Evolutionary conservation across 2,329 filamentous ascomycete species (phyloP).

Genomic region (Orbilia brochopaga): DNA sequence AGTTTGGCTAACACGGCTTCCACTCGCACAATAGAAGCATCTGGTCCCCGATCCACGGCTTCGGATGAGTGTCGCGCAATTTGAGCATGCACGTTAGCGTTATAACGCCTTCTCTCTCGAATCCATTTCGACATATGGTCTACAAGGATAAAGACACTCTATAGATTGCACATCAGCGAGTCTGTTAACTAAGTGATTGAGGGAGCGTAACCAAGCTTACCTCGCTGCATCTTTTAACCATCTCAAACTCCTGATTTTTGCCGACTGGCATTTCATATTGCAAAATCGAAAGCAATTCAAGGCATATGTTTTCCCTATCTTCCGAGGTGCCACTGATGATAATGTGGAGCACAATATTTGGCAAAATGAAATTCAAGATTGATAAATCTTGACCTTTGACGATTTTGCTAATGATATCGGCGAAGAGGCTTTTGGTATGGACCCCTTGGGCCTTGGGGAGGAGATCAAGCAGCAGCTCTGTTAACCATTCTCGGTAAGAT

Average conservation of each 20-base stretch:
- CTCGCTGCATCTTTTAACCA: slow-evolving; percentile 84
- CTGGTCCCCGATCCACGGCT: slow-evolving; percentile 9
- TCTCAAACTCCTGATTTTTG: slow-evolving; percentile 70
- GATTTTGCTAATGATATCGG: slow-evolving; percentile 75
- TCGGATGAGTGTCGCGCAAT: slow-evolving; percentile 46
- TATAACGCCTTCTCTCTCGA: slow-evolving; percentile 70
- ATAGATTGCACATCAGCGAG: neutral
- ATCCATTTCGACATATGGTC: slow-evolving; percentile 93
- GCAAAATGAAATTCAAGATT: slow-evolving; percentile 85
- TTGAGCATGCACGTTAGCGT: slow-evolving; percentile 57
- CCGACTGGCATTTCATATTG: slow-evolving; percentile 65
- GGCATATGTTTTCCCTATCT: slow-evolving; percentile 70
- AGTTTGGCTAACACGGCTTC: slow-evolving; percentile 74
- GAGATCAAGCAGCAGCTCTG: slow-evolving; percentile 79
- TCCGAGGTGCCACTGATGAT: slow-evolving; percentile 73
- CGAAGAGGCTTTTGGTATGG: slow-evolving; percentile 77
- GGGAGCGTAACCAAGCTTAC: slow-evolving; percentile 62
- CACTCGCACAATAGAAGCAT: slow-evolving; percentile 62
- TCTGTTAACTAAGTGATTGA: neutral
- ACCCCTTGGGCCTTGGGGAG: slow-evolving; percentile 76
- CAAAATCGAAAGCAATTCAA: slow-evolving; percentile 78
- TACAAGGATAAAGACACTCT: slow-evolving; percentile 72
- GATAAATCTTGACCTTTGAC: slow-evolving; percentile 84
- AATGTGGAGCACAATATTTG: slow-evolving; percentile 83
- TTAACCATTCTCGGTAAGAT: slow-evolving; percentile 80